A percentile compares a stretch with the other conserved stretches of the same genome.
These are phyloP conservation scores for Aotearoamyces nothofagi DNA, from an alignment of 2,329 filamentous ascomycete species.

Conservation along the genomic window DNA sequence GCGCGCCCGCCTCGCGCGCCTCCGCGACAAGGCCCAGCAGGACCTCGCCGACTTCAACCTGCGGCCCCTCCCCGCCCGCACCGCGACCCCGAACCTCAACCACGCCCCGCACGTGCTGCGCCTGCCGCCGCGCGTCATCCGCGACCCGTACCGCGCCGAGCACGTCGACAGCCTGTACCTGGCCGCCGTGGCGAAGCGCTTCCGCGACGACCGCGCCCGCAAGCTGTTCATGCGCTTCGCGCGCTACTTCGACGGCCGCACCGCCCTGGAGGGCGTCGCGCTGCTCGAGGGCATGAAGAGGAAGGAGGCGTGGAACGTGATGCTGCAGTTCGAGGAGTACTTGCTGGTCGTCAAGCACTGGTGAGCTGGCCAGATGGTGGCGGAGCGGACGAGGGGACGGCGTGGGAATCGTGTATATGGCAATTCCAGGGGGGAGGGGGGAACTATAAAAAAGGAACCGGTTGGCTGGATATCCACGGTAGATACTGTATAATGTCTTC, in stretches of 20 bases:
- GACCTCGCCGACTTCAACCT: slow-evolving; percentile 27
- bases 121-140: slow-evolving; percentile 51
- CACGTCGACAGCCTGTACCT: slow-evolving; percentile 63
- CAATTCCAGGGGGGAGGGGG: too few relatives aligned
- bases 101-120: slow-evolving; percentile 38
- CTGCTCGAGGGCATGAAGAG: slow-evolving; percentile 77
- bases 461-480: too few relatives aligned
- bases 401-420: too few relatives aligned
- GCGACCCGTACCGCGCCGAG: slow-evolving; percentile 65
- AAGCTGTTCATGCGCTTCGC: slow-evolving; percentile 59
- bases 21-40: slow-evolving; percentile 37
- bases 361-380: too few relatives aligned
- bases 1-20: slow-evolving; percentile 42
- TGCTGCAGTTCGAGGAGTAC: slow-evolving; percentile 52
- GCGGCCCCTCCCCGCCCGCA: slow-evolving; percentile 27
- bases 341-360: slow-evolving; percentile 55
- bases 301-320: slow-evolving; percentile 58
- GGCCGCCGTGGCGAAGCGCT: slow-evolving; percentile 38
- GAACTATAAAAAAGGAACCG: too few relatives aligned
- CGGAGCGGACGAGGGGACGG: too few relatives aligned
- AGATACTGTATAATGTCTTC: too few relatives aligned
- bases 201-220: slow-evolving; percentile 33
- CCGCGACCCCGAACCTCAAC: slow-evolving; percentile 40
- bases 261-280: slow-evolving; percentile 74
- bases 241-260: slow-evolving; percentile 78